Evolutionary conservation across 345 rosid genomes (phyloP), one percentile per base, ranked within the genome.

Genomic region (Salix suchowensis): DNA sequence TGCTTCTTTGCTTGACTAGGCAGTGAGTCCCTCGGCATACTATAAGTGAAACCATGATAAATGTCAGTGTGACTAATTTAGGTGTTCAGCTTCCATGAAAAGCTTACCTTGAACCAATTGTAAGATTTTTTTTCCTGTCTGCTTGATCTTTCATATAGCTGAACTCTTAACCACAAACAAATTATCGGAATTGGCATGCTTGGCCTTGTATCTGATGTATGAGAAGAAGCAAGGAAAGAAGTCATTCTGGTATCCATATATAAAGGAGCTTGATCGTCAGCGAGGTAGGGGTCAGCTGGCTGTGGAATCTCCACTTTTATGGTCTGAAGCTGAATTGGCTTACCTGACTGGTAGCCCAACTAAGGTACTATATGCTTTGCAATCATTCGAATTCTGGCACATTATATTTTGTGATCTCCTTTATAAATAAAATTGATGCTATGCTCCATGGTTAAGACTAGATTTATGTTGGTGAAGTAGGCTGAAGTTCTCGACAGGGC

Each of bases 231-330:
- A 95, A 87, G 98, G 97, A 46, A 90, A 88, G 85, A 87, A 90
- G 74, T 95, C 98, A 28, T 91, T 93, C 16, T 95, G 98, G 98
- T 88, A 91, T 82, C 98, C 98, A 0, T 95, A 90, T 78, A 95
- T 95, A 74, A 84, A 88, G 85, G 98, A 95, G 86, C 98, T 95
- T 74, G 98, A 95, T 88, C 98, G 97, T 52, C 98, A 95, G 80
- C 85, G 98, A 70, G 98, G 98, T 46, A 83, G 98, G 78, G 97
- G 97, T 23, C 98, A 93, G 82, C 76, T 91, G 66, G 97, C 97
- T 72, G 98, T 90, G 62, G 98, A 93, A 80, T 95, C 98, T 74
- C 98, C 98, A 0, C 92, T 95, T 82, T 77, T 95, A 62, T 95
- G 97, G 98, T 88, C 98, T 3, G 91, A 89, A 79, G 86, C 87